Evolutionary conservation across 371 early-diverging fungal genomes (phyloP).

Genomic region (Lichtheimia ramosa): DNA sequence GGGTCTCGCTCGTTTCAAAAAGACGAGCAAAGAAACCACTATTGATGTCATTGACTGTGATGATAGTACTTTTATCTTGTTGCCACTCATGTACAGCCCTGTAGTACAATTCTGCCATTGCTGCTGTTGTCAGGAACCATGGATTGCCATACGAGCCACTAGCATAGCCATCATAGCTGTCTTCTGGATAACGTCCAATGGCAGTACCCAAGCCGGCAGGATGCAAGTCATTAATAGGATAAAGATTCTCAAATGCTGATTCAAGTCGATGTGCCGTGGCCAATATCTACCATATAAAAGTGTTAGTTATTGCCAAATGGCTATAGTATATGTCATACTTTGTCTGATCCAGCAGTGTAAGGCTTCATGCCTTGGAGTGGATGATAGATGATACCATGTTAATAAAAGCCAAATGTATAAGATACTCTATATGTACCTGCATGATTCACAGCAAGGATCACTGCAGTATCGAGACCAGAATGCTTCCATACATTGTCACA

Average conservation of each 20-base stretch:
- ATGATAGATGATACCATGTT: background rate
- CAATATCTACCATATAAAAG: constrained; percentile 29
- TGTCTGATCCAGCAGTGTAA: constrained; percentile 48
- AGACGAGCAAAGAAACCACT: constrained; percentile 37
- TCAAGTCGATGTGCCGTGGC: constrained; percentile 54
- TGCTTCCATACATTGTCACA: constrained; percentile 34
- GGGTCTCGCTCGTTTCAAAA: background rate
- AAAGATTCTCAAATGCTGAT: constrained; percentile 42
- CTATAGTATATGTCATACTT: constrained; percentile 6
- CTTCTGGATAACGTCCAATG: constrained; percentile 77
- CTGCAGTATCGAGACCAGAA: constrained; percentile 61
- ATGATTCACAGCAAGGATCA: constrained; percentile 60
- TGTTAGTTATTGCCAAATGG: background rate
- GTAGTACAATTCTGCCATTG: constrained; percentile 68
- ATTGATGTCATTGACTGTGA: constrained; percentile 45
- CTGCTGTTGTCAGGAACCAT: constrained; percentile 70
- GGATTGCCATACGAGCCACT: constrained; percentile 63
- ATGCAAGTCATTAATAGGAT: constrained; percentile 50
- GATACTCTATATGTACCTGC: constrained; percentile 16
- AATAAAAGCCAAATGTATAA: background rate
- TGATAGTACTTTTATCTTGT: background rate
- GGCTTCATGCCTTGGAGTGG: constrained; percentile 20
- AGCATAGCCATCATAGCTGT: constrained; percentile 67
- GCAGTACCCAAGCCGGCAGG: constrained; percentile 36
- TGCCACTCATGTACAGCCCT: constrained; percentile 38